Percentiles rank a stretch among this genome's conserved stretches.
Evolutionary conservation across 805 yeast genomes (phyloP).

Genomic region (Wickerhamomyces subpelliculosus): DNA sequence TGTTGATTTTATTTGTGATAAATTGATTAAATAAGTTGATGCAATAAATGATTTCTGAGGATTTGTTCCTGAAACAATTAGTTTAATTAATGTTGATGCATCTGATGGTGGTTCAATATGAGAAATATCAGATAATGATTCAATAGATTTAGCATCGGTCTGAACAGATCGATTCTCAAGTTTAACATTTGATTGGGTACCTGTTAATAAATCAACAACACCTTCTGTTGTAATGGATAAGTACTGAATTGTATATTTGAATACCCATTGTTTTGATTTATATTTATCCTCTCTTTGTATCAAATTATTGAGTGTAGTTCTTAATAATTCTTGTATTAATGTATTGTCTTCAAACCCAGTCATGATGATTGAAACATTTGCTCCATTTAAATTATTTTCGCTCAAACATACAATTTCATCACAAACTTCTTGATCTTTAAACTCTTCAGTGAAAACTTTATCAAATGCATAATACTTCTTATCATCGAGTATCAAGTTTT

Average conservation of each 20-base stretch:
- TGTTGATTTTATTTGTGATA: not conserved
- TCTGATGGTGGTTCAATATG: not conserved
- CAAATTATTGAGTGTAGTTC: not conserved
- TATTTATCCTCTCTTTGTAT: slow-evolving; percentile 4
- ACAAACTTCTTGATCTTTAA: not conserved
- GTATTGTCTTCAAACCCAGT: not conserved
- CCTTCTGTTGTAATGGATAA: slow-evolving; percentile 9
- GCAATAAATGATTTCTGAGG: slow-evolving; percentile 6
- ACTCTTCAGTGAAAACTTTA: slow-evolving; percentile 4
- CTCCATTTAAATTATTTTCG: slow-evolving; percentile 8
- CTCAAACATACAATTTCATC: slow-evolving; percentile 6
- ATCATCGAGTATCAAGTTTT: not conserved
- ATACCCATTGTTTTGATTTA: slow-evolving; percentile 7
- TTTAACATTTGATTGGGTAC: slow-evolving; percentile 3
- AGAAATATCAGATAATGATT: not conserved
- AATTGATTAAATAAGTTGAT: slow-evolving; percentile 5
- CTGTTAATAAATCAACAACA: slow-evolving; percentile 5
- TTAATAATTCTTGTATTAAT: not conserved
- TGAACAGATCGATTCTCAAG: slow-evolving; percentile 10
- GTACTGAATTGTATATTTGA: slow-evolving; percentile 6
- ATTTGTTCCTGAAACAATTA: slow-evolving; percentile 6
- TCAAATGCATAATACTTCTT: slow-evolving; percentile 3
- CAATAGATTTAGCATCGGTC: not conserved
- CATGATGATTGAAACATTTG: slow-evolving; percentile 2
- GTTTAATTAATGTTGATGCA: slow-evolving; percentile 3